Evolutionary conservation across 805 yeast genomes (phyloP).

Genomic region (Candida sakaeoensis): DNA sequence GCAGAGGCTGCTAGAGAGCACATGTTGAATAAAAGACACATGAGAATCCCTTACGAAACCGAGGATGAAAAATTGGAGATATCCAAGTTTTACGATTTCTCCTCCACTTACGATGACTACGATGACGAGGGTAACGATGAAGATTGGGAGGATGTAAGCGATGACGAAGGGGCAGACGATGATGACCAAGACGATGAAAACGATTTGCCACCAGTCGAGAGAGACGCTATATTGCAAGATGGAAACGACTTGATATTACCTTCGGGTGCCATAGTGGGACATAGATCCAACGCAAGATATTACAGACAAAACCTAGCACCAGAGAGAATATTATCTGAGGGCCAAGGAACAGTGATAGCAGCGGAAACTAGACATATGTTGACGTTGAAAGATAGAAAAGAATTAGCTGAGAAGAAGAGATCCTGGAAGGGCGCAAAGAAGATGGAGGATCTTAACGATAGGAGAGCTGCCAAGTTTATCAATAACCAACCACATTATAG

Average conservation of each 20-base stretch:
- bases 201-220: slow-evolving; percentile 22
- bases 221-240: slow-evolving; percentile 29
- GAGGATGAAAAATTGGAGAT: slow-evolving; percentile 73
- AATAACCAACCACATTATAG: slow-evolving; percentile 77
- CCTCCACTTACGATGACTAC: slow-evolving; percentile 48
- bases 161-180: slow-evolving; percentile 17
- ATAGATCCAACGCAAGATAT: slow-evolving; percentile 40
- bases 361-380: slow-evolving; percentile 52
- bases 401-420: slow-evolving; percentile 45
- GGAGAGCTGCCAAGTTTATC: slow-evolving; percentile 63
- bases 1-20: slow-evolving; percentile 88
- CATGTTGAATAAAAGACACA: slow-evolving; percentile 80
- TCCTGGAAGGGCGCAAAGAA: slow-evolving; percentile 56
- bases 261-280: slow-evolving; percentile 41
- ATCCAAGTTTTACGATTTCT: slow-evolving; percentile 80
- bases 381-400: slow-evolving; percentile 34
- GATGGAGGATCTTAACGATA: slow-evolving; percentile 48
- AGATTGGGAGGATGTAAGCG: slow-evolving; percentile 32
- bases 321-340: slow-evolving; percentile 42
- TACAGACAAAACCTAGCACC: slow-evolving; percentile 44
- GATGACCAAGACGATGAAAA: slow-evolving; percentile 19
- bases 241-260: slow-evolving; percentile 41
- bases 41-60: slow-evolving; percentile 82
- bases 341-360: slow-evolving; percentile 45
- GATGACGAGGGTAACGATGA: slow-evolving; percentile 15